Conservation (phyloP, 164 flowering plant genomes). For the Liquidambar formosana region DNA sequence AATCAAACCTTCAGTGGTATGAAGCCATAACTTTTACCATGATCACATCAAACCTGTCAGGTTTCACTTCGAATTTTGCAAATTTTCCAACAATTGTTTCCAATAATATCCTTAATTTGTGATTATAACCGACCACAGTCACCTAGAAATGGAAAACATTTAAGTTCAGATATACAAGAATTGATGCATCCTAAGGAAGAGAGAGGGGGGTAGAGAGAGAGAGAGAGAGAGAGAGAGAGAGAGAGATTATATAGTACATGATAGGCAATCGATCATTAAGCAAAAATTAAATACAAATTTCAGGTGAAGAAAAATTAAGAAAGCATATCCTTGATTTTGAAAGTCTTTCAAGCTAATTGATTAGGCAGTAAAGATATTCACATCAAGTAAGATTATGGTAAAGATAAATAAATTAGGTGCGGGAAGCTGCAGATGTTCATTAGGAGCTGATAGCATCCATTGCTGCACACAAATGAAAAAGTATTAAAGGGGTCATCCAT, state of each 20-base stretch:
- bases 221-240: too few species aligned
- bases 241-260: not conserved
- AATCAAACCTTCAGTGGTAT: too few species aligned
- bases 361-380: not conserved
- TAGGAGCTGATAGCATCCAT: conserved; percentile 73
- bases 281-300: not conserved
- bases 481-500: not conserved
- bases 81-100: conserved; percentile 69
- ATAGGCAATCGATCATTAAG: not conserved
- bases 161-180: not conserved
- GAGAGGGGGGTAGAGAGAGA: too few species aligned
- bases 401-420: conserved; percentile 79
- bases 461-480: too few species aligned
- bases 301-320: not conserved
- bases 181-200: not conserved
- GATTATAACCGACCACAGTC: conserved; percentile 77
- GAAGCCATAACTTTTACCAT: conserved; percentile 39
- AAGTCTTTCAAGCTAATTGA: not conserved
- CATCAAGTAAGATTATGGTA: conserved; percentile 22
- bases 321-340: not conserved
- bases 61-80: conserved; percentile 73
- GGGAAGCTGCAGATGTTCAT: conserved; percentile 75
- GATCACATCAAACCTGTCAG: conserved; percentile 83
- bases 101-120: conserved; percentile 78
- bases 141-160: too few species aligned